Base-by-base conservation (phyloP, 306 rosid species). In the Datisca glomerata region DNA sequence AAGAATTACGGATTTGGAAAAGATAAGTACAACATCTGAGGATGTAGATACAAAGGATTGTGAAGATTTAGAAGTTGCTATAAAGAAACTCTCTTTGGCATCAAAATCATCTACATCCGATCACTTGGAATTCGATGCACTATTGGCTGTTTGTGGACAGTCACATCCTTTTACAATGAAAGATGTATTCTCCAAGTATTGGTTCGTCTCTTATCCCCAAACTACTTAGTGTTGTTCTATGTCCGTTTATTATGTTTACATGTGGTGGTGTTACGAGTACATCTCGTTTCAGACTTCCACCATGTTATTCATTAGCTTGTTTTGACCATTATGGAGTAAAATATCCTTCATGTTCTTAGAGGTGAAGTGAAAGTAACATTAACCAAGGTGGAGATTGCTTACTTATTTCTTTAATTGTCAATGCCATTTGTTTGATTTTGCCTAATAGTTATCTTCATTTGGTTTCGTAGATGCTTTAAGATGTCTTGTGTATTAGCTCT, bases 111-210 rank as follows among this genome's bases (percentile, higher is more conserved):
- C 77, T 47, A 57, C 76, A 6, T 14, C 41, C 18, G 72, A 72
- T 39, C 64, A 64, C 8, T 55, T 47, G 32, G 71, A 66, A 25
- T 70, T 83, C 66, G 21, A 59, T 43, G 71, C 80, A 44, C 49
- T 89, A 20, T 84, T 89, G 49, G 68, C 62, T 20, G 79, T 68
- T 46, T 83, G 97, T 68, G 97, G 75, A 53, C 97, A 89, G 81
- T 68, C 79, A 31, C 64, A 48, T 35, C 97, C 95, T 21, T 67
- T 73, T 15, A 39, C 20, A 49, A 59, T 83, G 13, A 60, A 61
- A 37, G 84, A 80, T 27, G 64, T 65, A 18, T 65, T 89, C 59
- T 83, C 81, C 36, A 56, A 72, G 37, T 75, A 70, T 51, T 77
- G 80, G 82, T 68, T 40, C 10, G 82, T 64, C 57, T 16, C 64